Percentiles rank a stretch among this genome's conserved stretches.
Conservation (phyloP, 305 asterid species). For the Caryopteris hybrid region DNA sequence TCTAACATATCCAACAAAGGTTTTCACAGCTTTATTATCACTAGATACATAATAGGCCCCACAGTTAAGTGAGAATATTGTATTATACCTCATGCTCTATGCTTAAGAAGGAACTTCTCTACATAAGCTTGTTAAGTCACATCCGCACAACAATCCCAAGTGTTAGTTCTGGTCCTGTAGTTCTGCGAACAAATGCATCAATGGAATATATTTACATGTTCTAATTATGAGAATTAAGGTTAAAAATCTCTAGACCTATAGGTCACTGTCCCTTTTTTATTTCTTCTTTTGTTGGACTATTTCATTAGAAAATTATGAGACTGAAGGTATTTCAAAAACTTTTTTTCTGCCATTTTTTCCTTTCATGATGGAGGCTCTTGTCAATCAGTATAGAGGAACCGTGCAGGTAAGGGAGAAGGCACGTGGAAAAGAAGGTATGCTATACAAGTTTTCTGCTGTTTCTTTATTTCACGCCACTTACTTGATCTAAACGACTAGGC, state of each 20-base stretch:
- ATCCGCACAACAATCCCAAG: neutral
- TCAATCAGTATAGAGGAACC: constrained; percentile 21
- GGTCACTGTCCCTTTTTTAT: neutral
- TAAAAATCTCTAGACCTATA: neutral
- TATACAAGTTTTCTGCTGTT: neutral
- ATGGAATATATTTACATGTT: neutral
- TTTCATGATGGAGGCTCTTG: constrained; percentile 2
- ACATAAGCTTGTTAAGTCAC: constrained; percentile 4
- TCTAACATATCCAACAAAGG: neutral
- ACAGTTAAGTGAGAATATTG: neutral
- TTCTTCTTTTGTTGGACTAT: neutral
- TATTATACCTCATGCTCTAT: neutral
- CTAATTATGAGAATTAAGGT: constrained; percentile 4
- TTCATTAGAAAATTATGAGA: constrained; percentile 7
- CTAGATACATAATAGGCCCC: neutral
- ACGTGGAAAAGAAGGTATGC: constrained; percentile 41
- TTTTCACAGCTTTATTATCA: neutral
- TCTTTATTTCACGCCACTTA: neutral
- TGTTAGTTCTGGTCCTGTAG: neutral
- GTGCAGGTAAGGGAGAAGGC: constrained; percentile 50
- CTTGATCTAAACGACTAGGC: constrained; percentile 4
- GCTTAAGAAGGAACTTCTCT: neutral
- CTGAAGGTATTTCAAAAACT: constrained; percentile 3
- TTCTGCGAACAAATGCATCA: neutral
- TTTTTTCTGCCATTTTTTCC: neutral